Base-by-base conservation (phyloP, 2,329 filamentous ascomycete genomes). In the Sclerotinia trifoliorum region DNA sequence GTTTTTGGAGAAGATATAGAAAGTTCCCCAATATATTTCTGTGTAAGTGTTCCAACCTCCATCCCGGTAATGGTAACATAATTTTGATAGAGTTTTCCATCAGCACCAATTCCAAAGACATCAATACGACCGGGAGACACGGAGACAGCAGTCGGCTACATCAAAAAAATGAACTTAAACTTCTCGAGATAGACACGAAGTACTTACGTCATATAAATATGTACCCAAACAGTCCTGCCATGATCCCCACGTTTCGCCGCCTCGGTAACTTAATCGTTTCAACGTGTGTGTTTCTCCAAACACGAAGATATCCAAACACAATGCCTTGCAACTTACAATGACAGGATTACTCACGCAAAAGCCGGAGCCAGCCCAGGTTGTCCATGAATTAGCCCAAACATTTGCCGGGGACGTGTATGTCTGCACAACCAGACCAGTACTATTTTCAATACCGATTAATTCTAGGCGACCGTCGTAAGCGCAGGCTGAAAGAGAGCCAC, bases 1-100 rank as follows among this genome's bases (percentile, higher is more conserved):
- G 1, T 19, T 1, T n/a, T 35, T 0, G 19, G 19, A 55, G 29
- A n/a, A 0, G 52, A n/a, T 0, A n/a, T 8, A 13, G 52, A 55
- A 35, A 19, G 2, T 1, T 0, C 52, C 1, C 52, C 29, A 2
- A 55, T 0, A 5, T 5, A 32, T 55, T 8, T 35, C 19, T 0
- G 19, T 7, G 52, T n/a, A 21, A 32, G 6, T 6, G 0, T 35
- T 1, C 29, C 29, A 55, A 35, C 2, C 29, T 55, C 52, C 32
- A 13, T 35, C 5, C 19, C 29, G 0, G 29, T 55, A 0, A 35
- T 1, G 29, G 19, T 55, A 6, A 1, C 0, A 3, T 5, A 6
- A 55, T 1, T 35, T n/a, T 5, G 29, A 55, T 55, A 55, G 1
- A 55, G 2, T 0, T 32, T 0, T 5, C 29, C 52, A n/a, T 55